phyloP scores from a whole-genome alignment of 176 grass and related monocot genomes.

The Eremochloa ophiuroides region DNA sequence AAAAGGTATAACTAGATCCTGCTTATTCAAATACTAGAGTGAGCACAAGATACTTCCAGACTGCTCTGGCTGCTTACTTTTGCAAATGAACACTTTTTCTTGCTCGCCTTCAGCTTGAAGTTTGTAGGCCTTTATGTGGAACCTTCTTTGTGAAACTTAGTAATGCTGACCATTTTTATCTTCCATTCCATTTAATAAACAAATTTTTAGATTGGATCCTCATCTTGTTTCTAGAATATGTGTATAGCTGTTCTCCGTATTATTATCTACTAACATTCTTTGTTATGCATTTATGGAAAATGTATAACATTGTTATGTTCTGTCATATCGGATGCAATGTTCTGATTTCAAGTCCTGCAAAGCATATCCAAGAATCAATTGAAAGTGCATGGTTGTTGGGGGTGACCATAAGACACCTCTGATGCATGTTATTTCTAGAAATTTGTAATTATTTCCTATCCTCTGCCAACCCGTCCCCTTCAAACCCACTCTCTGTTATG shows the following conservation, averaged over 20 bases:
- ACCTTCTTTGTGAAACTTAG: neutral
- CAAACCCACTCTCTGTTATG: neutral
- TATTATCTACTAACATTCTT: neutral
- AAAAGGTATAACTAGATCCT: conserved; percentile 51
- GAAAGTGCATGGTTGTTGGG: neutral
- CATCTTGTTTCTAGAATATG: neutral
- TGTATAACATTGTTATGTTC: neutral
- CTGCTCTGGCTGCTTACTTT: neutral
- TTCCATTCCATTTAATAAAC: neutral
- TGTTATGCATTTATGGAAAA: neutral
- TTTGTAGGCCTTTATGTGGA: neutral
- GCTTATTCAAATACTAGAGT: conserved; percentile 10
- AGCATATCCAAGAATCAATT: neutral
- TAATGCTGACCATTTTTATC: neutral
- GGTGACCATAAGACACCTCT: neutral
- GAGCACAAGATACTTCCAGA: neutral
- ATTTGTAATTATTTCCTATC: neutral
- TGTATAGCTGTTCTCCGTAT: neutral
- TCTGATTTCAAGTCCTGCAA: neutral
- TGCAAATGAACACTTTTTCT: neutral
- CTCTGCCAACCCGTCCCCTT: neutral
- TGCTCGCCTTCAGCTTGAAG: neutral
- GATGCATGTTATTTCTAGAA: neutral
- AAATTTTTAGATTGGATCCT: neutral
- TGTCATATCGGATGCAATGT: neutral